Conservation (phyloP, 768 basidiomycete species). For the Mycena galopus region DNA sequence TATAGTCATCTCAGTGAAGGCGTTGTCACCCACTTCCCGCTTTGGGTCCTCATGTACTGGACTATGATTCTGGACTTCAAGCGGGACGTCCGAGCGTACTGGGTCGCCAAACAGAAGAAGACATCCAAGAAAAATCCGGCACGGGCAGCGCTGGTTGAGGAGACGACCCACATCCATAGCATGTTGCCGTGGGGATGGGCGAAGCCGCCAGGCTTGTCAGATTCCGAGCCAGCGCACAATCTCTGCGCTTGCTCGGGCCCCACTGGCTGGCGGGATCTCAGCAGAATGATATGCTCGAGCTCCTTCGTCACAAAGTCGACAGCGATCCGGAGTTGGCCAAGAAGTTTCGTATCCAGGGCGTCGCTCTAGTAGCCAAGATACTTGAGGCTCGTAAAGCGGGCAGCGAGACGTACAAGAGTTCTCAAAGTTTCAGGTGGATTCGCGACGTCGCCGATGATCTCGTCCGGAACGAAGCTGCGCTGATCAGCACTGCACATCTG, state of each 20-base stretch:
- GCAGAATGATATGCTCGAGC: not conserved
- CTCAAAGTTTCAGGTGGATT: not conserved
- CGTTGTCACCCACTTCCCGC: not conserved
- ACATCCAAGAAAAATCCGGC: not conserved
- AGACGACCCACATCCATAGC: not conserved
- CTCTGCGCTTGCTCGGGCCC: not conserved
- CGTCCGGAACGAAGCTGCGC: not conserved
- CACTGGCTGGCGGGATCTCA: not conserved
- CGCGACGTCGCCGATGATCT: not conserved
- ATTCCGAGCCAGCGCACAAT: not conserved
- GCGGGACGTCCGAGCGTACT: not conserved
- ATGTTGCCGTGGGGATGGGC: not conserved
- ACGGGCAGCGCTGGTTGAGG: not conserved
- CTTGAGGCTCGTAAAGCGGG: not conserved
- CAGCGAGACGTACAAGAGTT: not conserved
- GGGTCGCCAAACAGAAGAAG: not conserved
- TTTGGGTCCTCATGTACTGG: conserved; percentile 15
- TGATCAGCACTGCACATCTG: conserved; percentile 12
- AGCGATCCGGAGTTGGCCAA: not conserved
- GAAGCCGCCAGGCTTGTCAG: not conserved
- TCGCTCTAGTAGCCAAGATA: not conserved
- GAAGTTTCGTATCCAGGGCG: not conserved
- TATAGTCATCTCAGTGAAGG: conserved; percentile 15
- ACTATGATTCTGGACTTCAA: not conserved
- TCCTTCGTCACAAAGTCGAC: conserved; percentile 13